These are phyloP conservation scores for Aspergillus carbonarius DNA, from an alignment of 2,329 filamentous ascomycete genomes.

Conservation along the genomic window DNA sequence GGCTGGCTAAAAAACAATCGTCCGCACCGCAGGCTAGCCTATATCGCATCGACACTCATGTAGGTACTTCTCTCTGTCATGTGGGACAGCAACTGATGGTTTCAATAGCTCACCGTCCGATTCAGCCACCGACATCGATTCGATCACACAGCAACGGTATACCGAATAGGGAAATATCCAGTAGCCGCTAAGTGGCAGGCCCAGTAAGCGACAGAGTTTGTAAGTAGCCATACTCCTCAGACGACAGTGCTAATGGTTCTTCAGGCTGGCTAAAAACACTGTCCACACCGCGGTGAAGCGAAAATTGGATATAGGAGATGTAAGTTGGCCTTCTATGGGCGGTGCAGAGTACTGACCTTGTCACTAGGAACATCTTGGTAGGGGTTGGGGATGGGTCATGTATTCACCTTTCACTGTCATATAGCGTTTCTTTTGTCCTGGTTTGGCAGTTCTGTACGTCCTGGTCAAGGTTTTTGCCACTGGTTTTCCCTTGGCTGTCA, in stretches of 20 bases:
- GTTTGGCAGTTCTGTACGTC: conserved; percentile 1
- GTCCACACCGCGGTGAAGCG: conserved; percentile 9
- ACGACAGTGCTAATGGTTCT: background rate
- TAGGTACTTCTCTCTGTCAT: background rate
- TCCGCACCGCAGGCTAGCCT: background rate
- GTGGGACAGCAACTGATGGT: background rate
- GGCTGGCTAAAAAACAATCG: conserved; percentile 14
- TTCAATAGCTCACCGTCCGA: background rate
- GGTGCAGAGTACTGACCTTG: background rate
- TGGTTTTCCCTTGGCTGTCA: conserved; percentile 19
- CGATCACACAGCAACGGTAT: no score
- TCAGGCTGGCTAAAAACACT: conserved; percentile 13
- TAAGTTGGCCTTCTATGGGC: background rate
- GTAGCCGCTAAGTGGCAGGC: conserved; percentile 2
- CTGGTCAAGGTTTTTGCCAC: conserved; percentile 21
- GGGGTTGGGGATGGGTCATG: background rate
- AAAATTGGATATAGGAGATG: background rate
- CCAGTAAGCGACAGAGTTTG: conserved; percentile 9
- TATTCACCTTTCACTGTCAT: background rate
- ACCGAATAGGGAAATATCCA: background rate
- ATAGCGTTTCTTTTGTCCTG: background rate
- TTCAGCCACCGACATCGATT: background rate
- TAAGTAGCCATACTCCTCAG: background rate
- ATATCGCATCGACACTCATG: background rate
- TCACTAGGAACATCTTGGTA: background rate